Conservation (phyloP, 164 flowering plant genomes). For the Amborella trichopoda region DNA sequence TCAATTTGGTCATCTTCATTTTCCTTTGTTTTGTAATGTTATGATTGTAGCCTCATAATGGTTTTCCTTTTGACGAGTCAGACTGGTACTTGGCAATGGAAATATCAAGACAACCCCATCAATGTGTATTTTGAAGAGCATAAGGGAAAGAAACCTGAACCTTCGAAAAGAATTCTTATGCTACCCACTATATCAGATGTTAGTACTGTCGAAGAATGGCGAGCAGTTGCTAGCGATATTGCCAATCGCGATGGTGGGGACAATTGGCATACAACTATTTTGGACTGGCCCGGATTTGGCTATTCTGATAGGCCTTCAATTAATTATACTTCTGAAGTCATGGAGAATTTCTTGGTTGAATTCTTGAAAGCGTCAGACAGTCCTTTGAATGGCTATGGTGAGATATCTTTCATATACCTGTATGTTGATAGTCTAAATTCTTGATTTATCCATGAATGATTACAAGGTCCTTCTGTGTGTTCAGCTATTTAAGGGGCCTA, state of each 20-base stretch:
- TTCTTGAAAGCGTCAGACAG: conserved; percentile 57
- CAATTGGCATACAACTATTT: conserved; percentile 63
- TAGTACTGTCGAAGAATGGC: conserved; percentile 96
- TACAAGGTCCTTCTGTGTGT: too few species aligned
- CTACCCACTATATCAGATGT: conserved; percentile 95
- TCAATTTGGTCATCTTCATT: too few species aligned
- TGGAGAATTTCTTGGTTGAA: conserved; percentile 84
- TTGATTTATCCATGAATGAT: too few species aligned
- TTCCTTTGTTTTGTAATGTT: too few species aligned
- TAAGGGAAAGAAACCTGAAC: conserved; percentile 25
- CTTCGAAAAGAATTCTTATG: conserved; percentile 55
- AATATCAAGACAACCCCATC: conserved; percentile 43
- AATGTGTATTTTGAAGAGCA: conserved; percentile 72
- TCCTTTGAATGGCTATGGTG: conserved; percentile 50
- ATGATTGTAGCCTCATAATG: too few species aligned
- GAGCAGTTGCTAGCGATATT: conserved; percentile 63
- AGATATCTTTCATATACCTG: too few species aligned
- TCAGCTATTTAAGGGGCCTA: too few species aligned
- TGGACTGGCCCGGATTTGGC: conserved; percentile 98
- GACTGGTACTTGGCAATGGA: conserved; percentile 81
- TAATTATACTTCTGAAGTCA: conserved; percentile 76
- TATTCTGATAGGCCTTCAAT: conserved; percentile 76
- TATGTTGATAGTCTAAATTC: too few species aligned
- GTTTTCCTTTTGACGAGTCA: too few species aligned
- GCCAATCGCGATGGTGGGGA: conserved; percentile 36